A percentile compares a stretch with the other conserved stretches of the same genome.
Conservation (phyloP, 805 yeast genomes). For the Wickerhamiella hasegawae region DNA sequence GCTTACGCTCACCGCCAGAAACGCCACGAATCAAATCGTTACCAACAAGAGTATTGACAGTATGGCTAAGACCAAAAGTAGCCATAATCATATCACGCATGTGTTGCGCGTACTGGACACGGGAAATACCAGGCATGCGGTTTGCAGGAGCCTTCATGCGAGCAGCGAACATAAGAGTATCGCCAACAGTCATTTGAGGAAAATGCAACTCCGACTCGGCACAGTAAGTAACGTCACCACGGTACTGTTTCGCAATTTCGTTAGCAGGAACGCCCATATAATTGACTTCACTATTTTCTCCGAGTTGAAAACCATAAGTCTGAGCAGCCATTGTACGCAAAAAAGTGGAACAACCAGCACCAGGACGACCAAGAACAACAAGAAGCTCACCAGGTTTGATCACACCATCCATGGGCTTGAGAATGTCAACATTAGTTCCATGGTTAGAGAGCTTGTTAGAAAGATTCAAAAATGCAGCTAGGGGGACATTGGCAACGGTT, state of each 20-base stretch:
- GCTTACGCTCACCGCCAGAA: slow-evolving; percentile 74
- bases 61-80: slow-evolving; percentile 42
- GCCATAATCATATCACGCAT: slow-evolving; percentile 34
- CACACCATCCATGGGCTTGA: slow-evolving; percentile 21
- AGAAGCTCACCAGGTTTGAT: slow-evolving; percentile 53
- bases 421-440: slow-evolving; percentile 5
- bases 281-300: slow-evolving; percentile 34
- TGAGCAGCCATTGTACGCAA: slow-evolving; percentile 49
- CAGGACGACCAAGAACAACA: slow-evolving; percentile 56
- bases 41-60: slow-evolving; percentile 44
- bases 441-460: slow-evolving; percentile 5
- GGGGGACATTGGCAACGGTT: slow-evolving; percentile 31
- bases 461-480: slow-evolving; percentile 18
- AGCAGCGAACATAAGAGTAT: slow-evolving; percentile 55
- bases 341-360: slow-evolving; percentile 65
- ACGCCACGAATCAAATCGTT: slow-evolving; percentile 52
- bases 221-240: slow-evolving; percentile 30
- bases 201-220: slow-evolving; percentile 47
- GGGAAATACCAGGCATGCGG: slow-evolving; percentile 31
- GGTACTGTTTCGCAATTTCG: slow-evolving; percentile 42
- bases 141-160: slow-evolving; percentile 48
- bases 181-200: slow-evolving; percentile 60
- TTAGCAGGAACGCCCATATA: slow-evolving; percentile 49
- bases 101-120: slow-evolving; percentile 31
- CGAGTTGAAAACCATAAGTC: slow-evolving; percentile 29